Conservation (phyloP, 805 yeast species). For the Yarrowia hollandica region DNA sequence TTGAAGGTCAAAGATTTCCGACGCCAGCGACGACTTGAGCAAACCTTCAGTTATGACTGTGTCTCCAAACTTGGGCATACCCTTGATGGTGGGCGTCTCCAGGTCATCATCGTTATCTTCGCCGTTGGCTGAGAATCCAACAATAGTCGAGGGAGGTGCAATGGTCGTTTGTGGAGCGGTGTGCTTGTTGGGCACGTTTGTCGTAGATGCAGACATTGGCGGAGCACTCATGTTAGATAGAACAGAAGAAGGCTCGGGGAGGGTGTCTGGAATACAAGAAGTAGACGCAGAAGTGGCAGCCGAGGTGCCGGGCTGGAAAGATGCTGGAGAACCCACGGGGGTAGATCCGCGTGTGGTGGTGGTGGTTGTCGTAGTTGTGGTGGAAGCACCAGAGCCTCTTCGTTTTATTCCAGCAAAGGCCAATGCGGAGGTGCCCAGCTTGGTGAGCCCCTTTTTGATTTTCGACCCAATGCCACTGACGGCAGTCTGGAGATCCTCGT, state of each 20-base stretch:
- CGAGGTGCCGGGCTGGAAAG: background rate
- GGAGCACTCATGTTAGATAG: background rate
- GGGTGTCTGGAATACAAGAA: background rate
- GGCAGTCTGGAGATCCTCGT: constrained; percentile 72
- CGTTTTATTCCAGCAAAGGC: constrained; percentile 39
- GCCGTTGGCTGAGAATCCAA: background rate
- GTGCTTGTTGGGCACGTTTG: background rate
- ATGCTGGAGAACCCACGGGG: constrained; percentile 11
- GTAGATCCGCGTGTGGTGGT: constrained; percentile 23
- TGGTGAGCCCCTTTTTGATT: constrained; percentile 53
- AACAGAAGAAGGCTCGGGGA: background rate
- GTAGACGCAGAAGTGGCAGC: constrained; percentile 5
- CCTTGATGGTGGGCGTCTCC: background rate
- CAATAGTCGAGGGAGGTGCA: background rate
- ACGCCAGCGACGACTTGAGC: constrained; percentile 16
- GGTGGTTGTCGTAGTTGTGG: background rate
- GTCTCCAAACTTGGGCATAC: constrained; percentile 14
- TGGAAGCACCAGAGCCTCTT: constrained; percentile 23
- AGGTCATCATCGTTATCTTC: background rate
- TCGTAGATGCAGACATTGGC: constrained; percentile 3
- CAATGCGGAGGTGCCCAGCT: constrained; percentile 39
- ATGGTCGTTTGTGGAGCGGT: background rate
- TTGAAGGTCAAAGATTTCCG: constrained; percentile 23
- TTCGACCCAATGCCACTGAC: constrained; percentile 78
- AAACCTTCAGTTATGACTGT: constrained; percentile 24